A percentile compares a stretch with the other conserved stretches of the same genome.
These are phyloP conservation scores for Eragrostis curvula DNA, from an alignment of 176 grass and related monocot species.

Conservation along the genomic window DNA sequence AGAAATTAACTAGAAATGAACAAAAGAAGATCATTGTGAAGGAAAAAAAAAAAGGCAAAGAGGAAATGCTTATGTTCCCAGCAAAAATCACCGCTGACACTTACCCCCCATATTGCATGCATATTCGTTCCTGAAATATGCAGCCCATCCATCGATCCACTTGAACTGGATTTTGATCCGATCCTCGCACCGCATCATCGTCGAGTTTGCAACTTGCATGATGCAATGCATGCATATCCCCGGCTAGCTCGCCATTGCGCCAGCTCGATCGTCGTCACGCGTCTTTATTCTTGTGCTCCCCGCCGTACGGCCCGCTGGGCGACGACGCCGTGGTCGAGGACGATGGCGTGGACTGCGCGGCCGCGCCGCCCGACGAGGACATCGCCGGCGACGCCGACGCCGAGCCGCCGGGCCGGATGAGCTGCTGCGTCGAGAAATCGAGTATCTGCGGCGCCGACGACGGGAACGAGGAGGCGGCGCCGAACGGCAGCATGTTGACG, in stretches of 20 bases:
- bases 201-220: constrained; percentile 20
- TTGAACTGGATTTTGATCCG: background rate
- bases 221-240: constrained; percentile 31
- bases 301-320: constrained; percentile 48
- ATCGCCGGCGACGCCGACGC: constrained; percentile 36
- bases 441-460: constrained; percentile 49
- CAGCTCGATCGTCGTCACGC: constrained; percentile 9
- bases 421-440: constrained; percentile 70
- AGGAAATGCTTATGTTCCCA: constrained; percentile 33
- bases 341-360: constrained; percentile 39
- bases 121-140: constrained; percentile 19
- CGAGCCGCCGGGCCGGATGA: constrained; percentile 39
- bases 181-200: background rate
- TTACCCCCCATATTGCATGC: constrained; percentile 61
- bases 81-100: constrained; percentile 41
- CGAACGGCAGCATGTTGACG: constrained; percentile 42
- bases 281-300: constrained; percentile 48
- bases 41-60: background rate
- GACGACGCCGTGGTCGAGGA: constrained; percentile 50
- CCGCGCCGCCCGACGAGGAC: constrained; percentile 30
- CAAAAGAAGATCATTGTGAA: constrained; percentile 30
- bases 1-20: constrained; percentile 36
- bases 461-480: constrained; percentile 25
- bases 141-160: background rate
- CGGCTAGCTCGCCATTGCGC: no score